These are phyloP conservation scores for Candida sojae DNA, from an alignment of 1,139 yeast species.

Conservation along the genomic window DNA sequence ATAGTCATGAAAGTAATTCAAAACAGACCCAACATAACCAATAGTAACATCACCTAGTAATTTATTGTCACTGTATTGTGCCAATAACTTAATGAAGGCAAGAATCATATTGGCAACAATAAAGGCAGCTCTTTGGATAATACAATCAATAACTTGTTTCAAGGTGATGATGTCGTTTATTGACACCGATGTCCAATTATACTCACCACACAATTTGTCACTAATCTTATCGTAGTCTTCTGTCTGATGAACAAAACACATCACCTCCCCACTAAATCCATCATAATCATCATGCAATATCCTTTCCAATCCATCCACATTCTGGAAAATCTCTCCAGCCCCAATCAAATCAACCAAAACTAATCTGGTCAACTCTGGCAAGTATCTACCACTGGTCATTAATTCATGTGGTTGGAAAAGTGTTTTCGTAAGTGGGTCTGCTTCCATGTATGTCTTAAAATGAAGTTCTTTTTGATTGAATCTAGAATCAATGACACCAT, in stretches of 20 bases:
- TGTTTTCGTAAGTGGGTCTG: constrained; percentile 28
- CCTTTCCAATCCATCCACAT: constrained; percentile 9
- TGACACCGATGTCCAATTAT: constrained; percentile 25
- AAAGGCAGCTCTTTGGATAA: constrained; percentile 42
- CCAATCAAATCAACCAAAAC: constrained; percentile 37
- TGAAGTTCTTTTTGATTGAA: constrained; percentile 22
- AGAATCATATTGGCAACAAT: constrained; percentile 40
- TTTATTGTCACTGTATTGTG: constrained; percentile 24
- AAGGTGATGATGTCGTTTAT: constrained; percentile 28
- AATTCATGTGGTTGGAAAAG: constrained; percentile 58
- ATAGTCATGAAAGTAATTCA: constrained; percentile 38
- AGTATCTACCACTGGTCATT: constrained; percentile 56
- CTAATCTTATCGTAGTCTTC: constrained; percentile 24
- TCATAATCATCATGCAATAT: constrained; percentile 25
- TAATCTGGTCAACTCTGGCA: constrained; percentile 53
- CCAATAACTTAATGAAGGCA: constrained; percentile 36
- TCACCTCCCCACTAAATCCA: constrained; percentile 42
- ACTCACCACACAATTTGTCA: constrained; percentile 21
- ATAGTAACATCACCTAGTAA: constrained; percentile 25
- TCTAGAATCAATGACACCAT: constrained; percentile 35
- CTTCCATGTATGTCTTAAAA: constrained; percentile 36
- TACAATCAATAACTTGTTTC: constrained; percentile 28
- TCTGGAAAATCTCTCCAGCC: constrained; percentile 31
- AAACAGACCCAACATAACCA: constrained; percentile 49
- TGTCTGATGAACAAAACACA: constrained; percentile 39